phyloP scores from a whole-genome alignment of 257 asterid genomes.

The Solanum appendiculatum region DNA sequence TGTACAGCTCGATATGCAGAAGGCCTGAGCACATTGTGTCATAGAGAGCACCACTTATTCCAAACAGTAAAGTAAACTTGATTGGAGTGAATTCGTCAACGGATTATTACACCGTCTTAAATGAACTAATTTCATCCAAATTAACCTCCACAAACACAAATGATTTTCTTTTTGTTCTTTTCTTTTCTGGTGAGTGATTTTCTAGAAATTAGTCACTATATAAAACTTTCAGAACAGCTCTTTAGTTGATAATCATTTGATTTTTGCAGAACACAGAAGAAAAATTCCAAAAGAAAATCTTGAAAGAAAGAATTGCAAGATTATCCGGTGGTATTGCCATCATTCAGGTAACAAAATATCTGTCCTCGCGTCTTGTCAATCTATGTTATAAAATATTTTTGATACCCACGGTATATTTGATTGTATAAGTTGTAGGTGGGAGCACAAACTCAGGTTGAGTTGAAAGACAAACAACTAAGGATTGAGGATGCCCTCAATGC shows the following conservation, averaged over 20 bases:
- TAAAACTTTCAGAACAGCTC: not conserved
- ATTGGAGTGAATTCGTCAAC: not conserved
- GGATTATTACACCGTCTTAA: not conserved
- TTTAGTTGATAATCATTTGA: not conserved
- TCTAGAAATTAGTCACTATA: not conserved
- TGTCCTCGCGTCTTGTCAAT: not conserved
- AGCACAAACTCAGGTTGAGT: slow-evolving; percentile 75
- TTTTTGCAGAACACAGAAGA: slow-evolving; percentile 58
- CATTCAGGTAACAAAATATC: slow-evolving; percentile 42
- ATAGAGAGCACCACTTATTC: not conserved
- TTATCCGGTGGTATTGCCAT: slow-evolving; percentile 72
- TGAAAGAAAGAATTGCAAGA: slow-evolving; percentile 76
- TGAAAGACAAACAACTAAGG: slow-evolving; percentile 79
- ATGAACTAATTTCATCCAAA: not conserved
- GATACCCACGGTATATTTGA: not conserved
- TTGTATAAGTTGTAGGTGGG: slow-evolving; percentile 43
- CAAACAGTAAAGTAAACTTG: not conserved
- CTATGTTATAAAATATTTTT: not conserved
- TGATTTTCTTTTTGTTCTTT: not conserved
- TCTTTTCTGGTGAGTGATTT: not conserved
- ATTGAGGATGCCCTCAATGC: slow-evolving; percentile 87
- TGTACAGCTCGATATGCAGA: not conserved
- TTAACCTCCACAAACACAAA: not conserved
- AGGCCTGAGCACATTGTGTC: not conserved
- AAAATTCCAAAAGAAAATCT: slow-evolving; percentile 57